These are phyloP conservation scores for Nigrospora osmanthi DNA, from an alignment of 2,329 filamentous ascomycete species.

Conservation along the genomic window DNA sequence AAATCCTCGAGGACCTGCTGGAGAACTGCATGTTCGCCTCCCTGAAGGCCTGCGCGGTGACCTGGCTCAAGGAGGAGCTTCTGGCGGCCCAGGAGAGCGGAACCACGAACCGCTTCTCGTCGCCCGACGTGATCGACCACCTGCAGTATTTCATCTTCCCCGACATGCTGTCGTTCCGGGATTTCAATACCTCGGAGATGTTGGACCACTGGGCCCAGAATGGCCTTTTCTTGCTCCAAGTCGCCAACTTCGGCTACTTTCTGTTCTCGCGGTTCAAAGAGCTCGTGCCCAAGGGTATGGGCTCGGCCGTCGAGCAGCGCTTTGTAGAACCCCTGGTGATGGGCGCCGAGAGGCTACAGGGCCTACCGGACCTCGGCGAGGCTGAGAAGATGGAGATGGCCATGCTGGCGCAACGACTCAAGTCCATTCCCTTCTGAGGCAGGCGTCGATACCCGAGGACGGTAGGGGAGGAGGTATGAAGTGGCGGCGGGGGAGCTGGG, in stretches of 20 bases:
- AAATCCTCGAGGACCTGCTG: constrained; percentile 56
- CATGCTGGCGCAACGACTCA: constrained; percentile 5
- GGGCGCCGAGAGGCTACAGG: constrained; percentile 27
- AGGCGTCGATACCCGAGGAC: no score
- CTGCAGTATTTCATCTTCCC: constrained; percentile 58
- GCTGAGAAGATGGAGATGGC: constrained; percentile 4
- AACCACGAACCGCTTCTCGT: constrained; percentile 34
- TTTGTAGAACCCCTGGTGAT: constrained; percentile 47
- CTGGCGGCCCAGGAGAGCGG: constrained; percentile 31
- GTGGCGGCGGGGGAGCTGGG: no score
- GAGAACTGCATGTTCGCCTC: constrained; percentile 58
- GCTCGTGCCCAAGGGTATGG: constrained; percentile 48
- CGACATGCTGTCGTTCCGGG: constrained; percentile 38
- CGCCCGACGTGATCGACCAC: constrained; percentile 46
- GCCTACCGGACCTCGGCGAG: neutral
- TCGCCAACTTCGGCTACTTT: constrained; percentile 53
- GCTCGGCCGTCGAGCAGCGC: constrained; percentile 47
- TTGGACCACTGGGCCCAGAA: constrained; percentile 44
- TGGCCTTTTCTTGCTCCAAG: constrained; percentile 48
- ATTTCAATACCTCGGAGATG: constrained; percentile 32
- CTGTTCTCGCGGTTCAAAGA: constrained; percentile 37
- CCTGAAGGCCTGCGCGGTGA: constrained; percentile 54
- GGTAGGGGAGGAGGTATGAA: constrained; percentile 13
- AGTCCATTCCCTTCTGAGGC: constrained; percentile 1
- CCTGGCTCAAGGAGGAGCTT: constrained; percentile 58